Evolutionary conservation across 257 asterid genomes (phyloP).

Genomic region (Marsdenia floribunda): DNA sequence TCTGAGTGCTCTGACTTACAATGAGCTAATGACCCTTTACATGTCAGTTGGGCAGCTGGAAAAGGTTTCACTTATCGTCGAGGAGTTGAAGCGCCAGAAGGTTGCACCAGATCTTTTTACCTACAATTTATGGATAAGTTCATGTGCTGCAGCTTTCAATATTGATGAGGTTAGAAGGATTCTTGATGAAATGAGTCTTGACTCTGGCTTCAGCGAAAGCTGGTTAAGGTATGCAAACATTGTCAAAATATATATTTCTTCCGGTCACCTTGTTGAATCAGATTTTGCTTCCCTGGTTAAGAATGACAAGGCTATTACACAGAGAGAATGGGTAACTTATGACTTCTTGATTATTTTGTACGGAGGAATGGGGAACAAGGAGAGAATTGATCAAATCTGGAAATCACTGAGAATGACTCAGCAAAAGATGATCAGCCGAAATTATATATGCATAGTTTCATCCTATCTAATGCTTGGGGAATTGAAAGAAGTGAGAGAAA

Average conservation of each 20-base stretch:
- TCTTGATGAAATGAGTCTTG: constrained; percentile 55
- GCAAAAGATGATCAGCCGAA: constrained; percentile 71
- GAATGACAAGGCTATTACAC: constrained; percentile 59
- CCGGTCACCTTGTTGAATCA: constrained; percentile 50
- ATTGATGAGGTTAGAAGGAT: constrained; percentile 55
- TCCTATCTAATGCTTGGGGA: constrained; percentile 76
- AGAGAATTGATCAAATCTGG: constrained; percentile 73
- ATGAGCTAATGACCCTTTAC: constrained; percentile 86
- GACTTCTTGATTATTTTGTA: constrained; percentile 71
- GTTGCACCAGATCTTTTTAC: constrained; percentile 68
- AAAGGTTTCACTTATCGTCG: constrained; percentile 50
- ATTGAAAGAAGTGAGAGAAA: constrained; percentile 59
- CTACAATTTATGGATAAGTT: constrained; percentile 77
- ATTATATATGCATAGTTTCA: constrained; percentile 55
- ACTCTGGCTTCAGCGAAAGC: constrained; percentile 42
- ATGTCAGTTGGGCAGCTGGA: constrained; percentile 79
- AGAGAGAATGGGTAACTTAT: constrained; percentile 76
- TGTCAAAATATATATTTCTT: constrained; percentile 50
- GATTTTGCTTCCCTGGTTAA: constrained; percentile 49
- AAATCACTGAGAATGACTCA: constrained; percentile 60
- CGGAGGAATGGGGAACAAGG: constrained; percentile 74
- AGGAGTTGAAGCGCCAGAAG: constrained; percentile 58
- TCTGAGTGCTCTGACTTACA: constrained; percentile 67
- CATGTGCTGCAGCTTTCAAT: constrained; percentile 71
- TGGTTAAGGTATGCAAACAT: constrained; percentile 71